phyloP scores from a whole-genome alignment of 176 grass and related monocot genomes.

The Phragmites australis region DNA sequence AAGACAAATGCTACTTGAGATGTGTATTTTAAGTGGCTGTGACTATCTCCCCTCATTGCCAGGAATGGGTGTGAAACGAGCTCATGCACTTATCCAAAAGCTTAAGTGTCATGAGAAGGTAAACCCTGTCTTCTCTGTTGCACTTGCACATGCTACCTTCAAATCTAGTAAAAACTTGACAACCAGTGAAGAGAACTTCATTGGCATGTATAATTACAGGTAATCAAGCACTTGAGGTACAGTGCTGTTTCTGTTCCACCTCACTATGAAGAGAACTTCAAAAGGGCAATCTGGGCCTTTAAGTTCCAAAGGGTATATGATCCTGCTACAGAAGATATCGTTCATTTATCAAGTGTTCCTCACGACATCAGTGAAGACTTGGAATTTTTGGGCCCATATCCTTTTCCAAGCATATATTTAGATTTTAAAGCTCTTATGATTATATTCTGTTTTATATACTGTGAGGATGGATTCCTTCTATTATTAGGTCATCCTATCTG shows the following conservation, averaged over 20 bases:
- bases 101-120: slow-evolving; percentile 88
- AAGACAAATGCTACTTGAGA: slow-evolving; percentile 91
- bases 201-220: slow-evolving; percentile 56
- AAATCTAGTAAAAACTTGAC: not conserved
- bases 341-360: slow-evolving; percentile 67
- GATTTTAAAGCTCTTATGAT: slow-evolving; percentile 18
- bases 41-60: slow-evolving; percentile 94
- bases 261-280: slow-evolving; percentile 88
- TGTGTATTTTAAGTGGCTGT: slow-evolving; percentile 98
- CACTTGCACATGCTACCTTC: slow-evolving; percentile 14
- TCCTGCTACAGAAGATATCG: slow-evolving; percentile 77
- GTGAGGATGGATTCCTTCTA: not conserved
- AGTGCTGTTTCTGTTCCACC: slow-evolving; percentile 68
- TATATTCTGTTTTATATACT: not conserved
- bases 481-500: slow-evolving; percentile 1
- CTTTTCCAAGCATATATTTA: slow-evolving; percentile 50
- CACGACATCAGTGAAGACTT: slow-evolving; percentile 59
- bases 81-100: slow-evolving; percentile 81
- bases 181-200: not conserved
- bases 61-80: slow-evolving; percentile 94
- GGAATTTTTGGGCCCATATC: slow-evolving; percentile 99
- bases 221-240: slow-evolving; percentile 85
- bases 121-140: slow-evolving; percentile 28
- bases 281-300: slow-evolving; percentile 87
- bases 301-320: slow-evolving; percentile 96